phyloP scores from a whole-genome alignment of 768 basidiomycete species.

The Leccinum arenicola region DNA sequence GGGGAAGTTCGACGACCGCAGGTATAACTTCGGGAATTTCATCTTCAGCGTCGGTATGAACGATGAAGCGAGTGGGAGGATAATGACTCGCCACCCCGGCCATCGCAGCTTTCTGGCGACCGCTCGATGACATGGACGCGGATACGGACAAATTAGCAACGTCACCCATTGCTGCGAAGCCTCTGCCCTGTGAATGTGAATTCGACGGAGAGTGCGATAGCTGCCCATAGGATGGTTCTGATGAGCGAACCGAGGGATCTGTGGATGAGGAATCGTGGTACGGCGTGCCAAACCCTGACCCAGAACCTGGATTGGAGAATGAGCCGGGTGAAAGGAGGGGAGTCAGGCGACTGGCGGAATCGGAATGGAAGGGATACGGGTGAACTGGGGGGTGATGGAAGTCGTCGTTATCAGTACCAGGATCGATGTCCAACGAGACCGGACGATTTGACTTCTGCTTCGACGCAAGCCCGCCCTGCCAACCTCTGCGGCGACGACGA shows the following conservation, averaged over 20 bases:
- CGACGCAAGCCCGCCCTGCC: slow-evolving; percentile 30
- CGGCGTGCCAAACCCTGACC: not conserved
- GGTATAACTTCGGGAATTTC: slow-evolving; percentile 40
- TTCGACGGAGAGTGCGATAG: slow-evolving; percentile 17
- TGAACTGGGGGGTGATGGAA: slow-evolving; percentile 35
- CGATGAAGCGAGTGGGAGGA: slow-evolving; percentile 50
- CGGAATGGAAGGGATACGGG: slow-evolving; percentile 31
- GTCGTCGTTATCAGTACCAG: slow-evolving; percentile 12
- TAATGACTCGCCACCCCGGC: slow-evolving; percentile 43
- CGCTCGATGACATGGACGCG: slow-evolving; percentile 35
- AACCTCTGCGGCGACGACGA: slow-evolving; percentile 21
- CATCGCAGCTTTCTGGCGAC: slow-evolving; percentile 54
- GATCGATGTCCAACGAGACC: slow-evolving; percentile 39
- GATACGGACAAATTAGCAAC: slow-evolving; percentile 22
- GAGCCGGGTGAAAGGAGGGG: slow-evolving; percentile 11
- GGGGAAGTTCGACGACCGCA: slow-evolving; percentile 71
- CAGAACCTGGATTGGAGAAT: not conserved
- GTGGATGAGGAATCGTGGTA: slow-evolving; percentile 6
- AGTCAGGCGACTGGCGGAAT: slow-evolving; percentile 16
- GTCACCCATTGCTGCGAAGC: slow-evolving; percentile 19
- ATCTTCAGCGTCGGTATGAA: slow-evolving; percentile 73
- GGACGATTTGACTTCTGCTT: slow-evolving; percentile 31
- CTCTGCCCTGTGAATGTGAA: slow-evolving; percentile 25
- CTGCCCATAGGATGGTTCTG: slow-evolving; percentile 5
- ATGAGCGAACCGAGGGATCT: slow-evolving; percentile 8